Conservation (phyloP, 2,329 filamentous ascomycete species). For the Aspergillus pseudonomiae region DNA sequence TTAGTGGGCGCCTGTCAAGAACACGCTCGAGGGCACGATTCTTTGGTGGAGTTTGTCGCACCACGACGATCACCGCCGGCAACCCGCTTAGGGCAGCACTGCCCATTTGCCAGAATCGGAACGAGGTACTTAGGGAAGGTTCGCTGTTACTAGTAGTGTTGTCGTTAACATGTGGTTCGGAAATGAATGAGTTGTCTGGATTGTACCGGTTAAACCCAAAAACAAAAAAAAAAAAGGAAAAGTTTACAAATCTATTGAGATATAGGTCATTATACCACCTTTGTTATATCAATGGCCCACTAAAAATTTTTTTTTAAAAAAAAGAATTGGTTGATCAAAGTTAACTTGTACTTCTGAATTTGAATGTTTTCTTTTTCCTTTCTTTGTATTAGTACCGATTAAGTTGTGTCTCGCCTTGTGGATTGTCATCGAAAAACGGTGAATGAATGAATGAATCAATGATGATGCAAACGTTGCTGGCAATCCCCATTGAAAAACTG, state of each 20-base stretch:
- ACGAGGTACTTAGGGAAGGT: background rate
- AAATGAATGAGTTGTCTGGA: background rate
- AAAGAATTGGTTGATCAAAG: background rate
- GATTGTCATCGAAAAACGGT: background rate
- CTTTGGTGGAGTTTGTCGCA: background rate
- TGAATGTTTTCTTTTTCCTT: constrained; percentile 6
- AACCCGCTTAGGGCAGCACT: constrained; percentile 2
- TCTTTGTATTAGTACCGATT: constrained; percentile 4
- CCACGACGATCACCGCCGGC: constrained; percentile 1
- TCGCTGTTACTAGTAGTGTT: background rate
- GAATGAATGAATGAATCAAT: background rate
- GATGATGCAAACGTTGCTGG: constrained; percentile 9
- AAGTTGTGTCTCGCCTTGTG: constrained; percentile 4
- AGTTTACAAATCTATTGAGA: background rate
- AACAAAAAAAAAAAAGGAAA: background rate
- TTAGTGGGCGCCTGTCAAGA: constrained; percentile 1
- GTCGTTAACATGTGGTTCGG: background rate
- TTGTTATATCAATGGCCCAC: background rate
- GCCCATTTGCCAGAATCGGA: background rate
- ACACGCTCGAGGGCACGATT: background rate
- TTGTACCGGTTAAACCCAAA: background rate
- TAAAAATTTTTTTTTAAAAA: background rate
- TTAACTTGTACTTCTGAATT: background rate
- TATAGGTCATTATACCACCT: background rate
- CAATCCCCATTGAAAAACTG: background rate